Evolutionary conservation across 2,329 filamentous ascomycete species (phyloP).

Genomic region (Didymella arachidicola): DNA sequence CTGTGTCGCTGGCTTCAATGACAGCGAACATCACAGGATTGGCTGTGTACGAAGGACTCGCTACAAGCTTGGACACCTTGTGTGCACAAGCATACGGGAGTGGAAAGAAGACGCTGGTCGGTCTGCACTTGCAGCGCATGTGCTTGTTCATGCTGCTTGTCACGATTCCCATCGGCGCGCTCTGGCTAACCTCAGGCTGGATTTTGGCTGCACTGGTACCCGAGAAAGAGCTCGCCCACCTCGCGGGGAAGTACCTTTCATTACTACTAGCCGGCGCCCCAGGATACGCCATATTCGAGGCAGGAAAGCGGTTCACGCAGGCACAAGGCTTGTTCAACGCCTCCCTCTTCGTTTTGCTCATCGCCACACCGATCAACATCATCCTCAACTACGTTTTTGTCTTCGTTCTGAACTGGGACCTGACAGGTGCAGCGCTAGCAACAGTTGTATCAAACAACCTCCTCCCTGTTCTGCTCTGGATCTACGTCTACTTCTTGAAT

Average conservation of each 20-base stretch:
- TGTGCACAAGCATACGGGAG: slow-evolving; percentile 62
- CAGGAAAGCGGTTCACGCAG: slow-evolving; percentile 63
- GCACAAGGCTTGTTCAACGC: slow-evolving; percentile 63
- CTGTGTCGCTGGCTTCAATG: slow-evolving; percentile 61
- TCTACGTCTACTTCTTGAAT: slow-evolving; percentile 55
- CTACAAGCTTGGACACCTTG: slow-evolving; percentile 60
- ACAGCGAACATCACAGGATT: slow-evolving; percentile 64
- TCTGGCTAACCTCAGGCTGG: slow-evolving; percentile 60
- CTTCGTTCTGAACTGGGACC: slow-evolving; percentile 53
- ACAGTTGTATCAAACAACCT: slow-evolving; percentile 60
- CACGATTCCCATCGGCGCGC: slow-evolving; percentile 57
- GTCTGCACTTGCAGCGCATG: slow-evolving; percentile 63
- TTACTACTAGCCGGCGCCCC: slow-evolving; percentile 61
- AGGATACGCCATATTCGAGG: slow-evolving; percentile 63
- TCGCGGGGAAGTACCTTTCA: slow-evolving; percentile 60
- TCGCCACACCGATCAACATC: slow-evolving; percentile 60
- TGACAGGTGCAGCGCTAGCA: slow-evolving; percentile 61
- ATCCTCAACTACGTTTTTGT: slow-evolving; percentile 60
- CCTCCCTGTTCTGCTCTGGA: slow-evolving; percentile 57
- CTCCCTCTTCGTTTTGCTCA: slow-evolving; percentile 56
- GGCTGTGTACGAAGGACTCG: slow-evolving; percentile 61
- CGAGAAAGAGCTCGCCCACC: slow-evolving; percentile 57
- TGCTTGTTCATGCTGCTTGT: slow-evolving; percentile 58
- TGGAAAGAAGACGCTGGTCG: slow-evolving; percentile 58
- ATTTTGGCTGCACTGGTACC: slow-evolving; percentile 58